Evolutionary conservation across 257 asterid species (phyloP).

Genomic region (Haberlea rhodopensis): DNA sequence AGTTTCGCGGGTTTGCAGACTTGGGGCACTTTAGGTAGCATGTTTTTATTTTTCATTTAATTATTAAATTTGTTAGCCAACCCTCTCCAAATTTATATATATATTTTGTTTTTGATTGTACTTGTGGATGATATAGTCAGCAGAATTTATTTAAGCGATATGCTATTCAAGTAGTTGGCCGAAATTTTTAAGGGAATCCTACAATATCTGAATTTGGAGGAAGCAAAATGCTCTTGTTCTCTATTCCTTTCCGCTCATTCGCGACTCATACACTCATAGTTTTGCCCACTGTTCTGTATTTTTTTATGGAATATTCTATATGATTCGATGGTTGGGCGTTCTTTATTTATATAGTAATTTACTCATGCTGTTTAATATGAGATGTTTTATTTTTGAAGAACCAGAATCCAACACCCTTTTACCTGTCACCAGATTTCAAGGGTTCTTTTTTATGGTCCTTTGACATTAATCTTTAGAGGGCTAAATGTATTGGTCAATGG

Average conservation of each 20-base stretch:
- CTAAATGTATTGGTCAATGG: conserved; percentile 30
- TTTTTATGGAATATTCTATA: background rate
- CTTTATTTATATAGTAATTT: background rate
- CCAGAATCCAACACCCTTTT: conserved; percentile 6
- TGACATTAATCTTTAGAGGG: conserved; percentile 14
- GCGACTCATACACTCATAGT: background rate
- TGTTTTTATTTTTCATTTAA: background rate
- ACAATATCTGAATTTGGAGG: conserved; percentile 2
- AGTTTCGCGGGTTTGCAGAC: conserved; percentile 2
- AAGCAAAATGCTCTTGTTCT: conserved; percentile 8
- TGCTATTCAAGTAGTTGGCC: conserved; percentile 14
- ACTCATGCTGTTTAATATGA: conserved; percentile 1
- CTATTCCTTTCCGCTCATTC: background rate
- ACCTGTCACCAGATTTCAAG: conserved; percentile 27
- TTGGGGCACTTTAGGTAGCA: conserved; percentile 12
- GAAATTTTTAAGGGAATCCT: background rate
- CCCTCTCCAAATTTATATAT: background rate
- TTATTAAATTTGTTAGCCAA: background rate
- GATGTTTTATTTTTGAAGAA: conserved; percentile 4
- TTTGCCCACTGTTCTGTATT: conserved; percentile 6
- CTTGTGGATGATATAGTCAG: background rate
- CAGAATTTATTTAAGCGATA: background rate
- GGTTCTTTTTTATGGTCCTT: conserved; percentile 15
- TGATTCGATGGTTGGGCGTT: background rate
- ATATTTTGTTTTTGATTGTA: background rate